These are phyloP conservation scores for Berkeleyomyces rouxiae DNA, from an alignment of 2,329 filamentous ascomycete genomes.

Conservation along the genomic window DNA sequence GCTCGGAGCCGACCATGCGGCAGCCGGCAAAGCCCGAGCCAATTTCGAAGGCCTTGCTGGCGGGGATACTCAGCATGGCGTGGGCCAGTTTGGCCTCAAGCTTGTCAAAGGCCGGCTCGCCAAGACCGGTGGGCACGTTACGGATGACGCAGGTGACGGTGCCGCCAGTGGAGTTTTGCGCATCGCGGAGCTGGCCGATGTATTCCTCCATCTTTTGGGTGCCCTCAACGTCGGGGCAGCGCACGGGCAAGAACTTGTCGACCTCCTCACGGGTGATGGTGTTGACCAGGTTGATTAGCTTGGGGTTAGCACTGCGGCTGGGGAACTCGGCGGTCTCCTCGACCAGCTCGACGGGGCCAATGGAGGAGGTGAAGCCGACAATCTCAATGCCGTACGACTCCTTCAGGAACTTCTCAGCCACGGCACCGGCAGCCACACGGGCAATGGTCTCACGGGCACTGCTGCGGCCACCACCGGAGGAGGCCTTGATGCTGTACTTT, in stretches of 20 bases:
- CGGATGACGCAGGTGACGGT: conserved; percentile 89
- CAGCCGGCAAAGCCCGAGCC: conserved; percentile 83
- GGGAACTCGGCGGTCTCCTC: conserved; percentile 52
- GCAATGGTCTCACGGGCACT: conserved; percentile 92
- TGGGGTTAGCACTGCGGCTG: conserved; percentile 55
- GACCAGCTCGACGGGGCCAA: conserved; percentile 64
- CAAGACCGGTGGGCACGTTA: conserved; percentile 68
- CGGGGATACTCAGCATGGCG: conserved; percentile 88
- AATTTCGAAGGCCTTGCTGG: conserved; percentile 90
- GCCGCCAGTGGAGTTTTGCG: conserved; percentile 78
- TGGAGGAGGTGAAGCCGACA: conserved; percentile 73
- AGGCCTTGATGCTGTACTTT: conserved; percentile 91
- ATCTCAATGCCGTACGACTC: conserved; percentile 77
- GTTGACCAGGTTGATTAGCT: conserved; percentile 58
- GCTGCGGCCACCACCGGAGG: conserved; percentile 73
- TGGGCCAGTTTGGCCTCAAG: conserved; percentile 81
- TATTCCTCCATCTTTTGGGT: conserved; percentile 57
- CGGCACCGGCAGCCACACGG: conserved; percentile 76
- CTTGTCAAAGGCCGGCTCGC: conserved; percentile 92
- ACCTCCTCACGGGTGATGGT: conserved; percentile 59
- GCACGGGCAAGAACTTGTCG: conserved; percentile 69
- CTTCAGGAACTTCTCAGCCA: conserved; percentile 81
- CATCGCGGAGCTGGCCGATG: conserved; percentile 64
- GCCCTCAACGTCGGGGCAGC: conserved; percentile 57
- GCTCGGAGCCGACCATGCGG: conserved; percentile 69